These are phyloP conservation scores for Catharanthus roseus DNA, from an alignment of 257 asterid species.

Conservation along the genomic window DNA sequence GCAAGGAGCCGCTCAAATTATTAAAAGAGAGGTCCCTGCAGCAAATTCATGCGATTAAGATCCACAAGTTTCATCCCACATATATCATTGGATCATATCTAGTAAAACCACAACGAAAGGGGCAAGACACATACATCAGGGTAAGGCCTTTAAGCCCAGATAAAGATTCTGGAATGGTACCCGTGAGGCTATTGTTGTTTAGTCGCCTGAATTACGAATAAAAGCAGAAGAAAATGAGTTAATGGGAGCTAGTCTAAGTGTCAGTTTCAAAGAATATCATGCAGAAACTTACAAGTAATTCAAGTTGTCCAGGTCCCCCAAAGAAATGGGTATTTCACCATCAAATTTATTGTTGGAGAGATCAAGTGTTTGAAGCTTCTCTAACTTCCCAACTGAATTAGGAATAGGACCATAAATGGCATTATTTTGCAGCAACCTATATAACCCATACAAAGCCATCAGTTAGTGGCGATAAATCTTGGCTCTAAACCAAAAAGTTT, in stretches of 20 bases:
- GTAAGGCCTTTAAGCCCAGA: conserved; percentile 64
- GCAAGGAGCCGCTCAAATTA: conserved; percentile 41
- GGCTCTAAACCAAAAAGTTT: not conserved
- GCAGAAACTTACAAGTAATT: conserved; percentile 76
- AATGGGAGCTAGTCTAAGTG: conserved; percentile 5
- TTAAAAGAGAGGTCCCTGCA: conserved; percentile 79
- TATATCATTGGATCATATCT: not conserved
- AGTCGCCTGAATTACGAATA: conserved; percentile 75
- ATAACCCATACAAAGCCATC: conserved; percentile 11
- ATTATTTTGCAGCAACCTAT: conserved; percentile 92
- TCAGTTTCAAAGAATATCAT: not conserved
- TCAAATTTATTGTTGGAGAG: conserved; percentile 69
- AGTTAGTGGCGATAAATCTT: not conserved
- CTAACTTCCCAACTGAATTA: conserved; percentile 58
- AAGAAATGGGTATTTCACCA: conserved; percentile 66
- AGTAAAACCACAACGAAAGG: conserved; percentile 2
- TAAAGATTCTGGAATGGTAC: conserved; percentile 66
- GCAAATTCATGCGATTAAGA: conserved; percentile 1
- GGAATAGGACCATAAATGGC: conserved; percentile 77
- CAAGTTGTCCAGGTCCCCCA: conserved; percentile 60
- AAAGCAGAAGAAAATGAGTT: conserved; percentile 22
- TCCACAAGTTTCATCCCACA: not conserved
- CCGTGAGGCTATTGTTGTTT: conserved; percentile 84
- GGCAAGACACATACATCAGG: conserved; percentile 50
- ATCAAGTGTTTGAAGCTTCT: conserved; percentile 80